Percentiles rank a stretch among this genome's conserved stretches.
Conservation (phyloP, 495 filamentous ascomycete genomes). For the Talaromyces thailandensis region DNA sequence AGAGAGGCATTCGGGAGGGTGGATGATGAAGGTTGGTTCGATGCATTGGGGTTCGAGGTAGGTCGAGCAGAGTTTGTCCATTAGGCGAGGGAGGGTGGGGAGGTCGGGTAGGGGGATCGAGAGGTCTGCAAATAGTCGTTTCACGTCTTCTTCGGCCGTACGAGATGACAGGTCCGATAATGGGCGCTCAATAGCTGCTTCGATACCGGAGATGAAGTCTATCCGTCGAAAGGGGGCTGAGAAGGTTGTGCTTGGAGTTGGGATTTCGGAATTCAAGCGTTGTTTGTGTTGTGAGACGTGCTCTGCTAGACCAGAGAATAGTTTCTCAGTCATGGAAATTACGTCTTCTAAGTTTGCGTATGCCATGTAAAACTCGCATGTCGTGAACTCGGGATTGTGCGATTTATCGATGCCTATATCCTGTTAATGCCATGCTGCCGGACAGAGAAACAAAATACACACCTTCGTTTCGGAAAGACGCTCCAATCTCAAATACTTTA, state of each 20-base stretch:
- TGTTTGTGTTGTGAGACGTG: slow-evolving; percentile 42
- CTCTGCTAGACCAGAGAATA: slow-evolving; percentile 50
- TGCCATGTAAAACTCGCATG: slow-evolving; percentile 90
- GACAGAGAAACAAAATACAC: slow-evolving; percentile 1
- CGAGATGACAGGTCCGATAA: slow-evolving; percentile 58
- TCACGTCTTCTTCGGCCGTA: slow-evolving; percentile 36
- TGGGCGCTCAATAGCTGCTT: slow-evolving; percentile 49
- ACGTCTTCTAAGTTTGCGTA: slow-evolving; percentile 73
- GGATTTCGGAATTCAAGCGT: slow-evolving; percentile 31
- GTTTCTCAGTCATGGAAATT: slow-evolving; percentile 60
- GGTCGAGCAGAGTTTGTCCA: slow-evolving; percentile 68
- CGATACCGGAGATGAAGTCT: slow-evolving; percentile 75
- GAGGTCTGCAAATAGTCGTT: slow-evolving; percentile 48
- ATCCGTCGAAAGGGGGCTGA: slow-evolving; percentile 53
- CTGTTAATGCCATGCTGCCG: background rate
- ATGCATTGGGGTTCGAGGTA: slow-evolving; percentile 68
- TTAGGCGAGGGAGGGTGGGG: slow-evolving; percentile 65
- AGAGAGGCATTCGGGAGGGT: slow-evolving; percentile 86
- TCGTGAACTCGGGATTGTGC: slow-evolving; percentile 95
- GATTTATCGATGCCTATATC: slow-evolving; percentile 64
- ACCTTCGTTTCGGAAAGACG: slow-evolving; percentile 92
- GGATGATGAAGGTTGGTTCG: slow-evolving; percentile 76
- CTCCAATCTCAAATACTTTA: slow-evolving; percentile 85
- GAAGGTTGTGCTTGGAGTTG: slow-evolving; percentile 46
- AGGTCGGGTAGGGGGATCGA: slow-evolving; percentile 40